A percentile compares a stretch with the other conserved stretches of the same genome.
Evolutionary conservation across 306 rosid species (phyloP).

Genomic region (Medicago arabica): DNA sequence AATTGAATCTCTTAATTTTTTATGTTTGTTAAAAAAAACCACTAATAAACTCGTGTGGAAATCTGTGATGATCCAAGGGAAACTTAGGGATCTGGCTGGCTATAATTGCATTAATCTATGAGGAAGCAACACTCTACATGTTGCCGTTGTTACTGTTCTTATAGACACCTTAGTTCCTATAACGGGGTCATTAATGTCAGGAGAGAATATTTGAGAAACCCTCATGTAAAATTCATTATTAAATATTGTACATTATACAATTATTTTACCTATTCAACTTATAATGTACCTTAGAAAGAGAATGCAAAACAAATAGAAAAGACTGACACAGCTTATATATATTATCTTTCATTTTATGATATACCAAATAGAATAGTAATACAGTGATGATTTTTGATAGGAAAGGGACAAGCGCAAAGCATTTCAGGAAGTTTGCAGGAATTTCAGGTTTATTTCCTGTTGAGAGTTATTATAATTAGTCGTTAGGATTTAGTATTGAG

Average conservation of each 20-base stretch:
- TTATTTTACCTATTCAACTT: constrained; percentile 24
- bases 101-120: neutral
- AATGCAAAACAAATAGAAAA: constrained; percentile 28
- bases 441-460: constrained; percentile 41
- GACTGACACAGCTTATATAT: constrained; percentile 7
- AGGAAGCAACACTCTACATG: neutral
- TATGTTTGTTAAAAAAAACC: neutral
- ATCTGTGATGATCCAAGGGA: constrained; percentile 15
- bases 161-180: constrained; percentile 14
- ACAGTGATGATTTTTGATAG: constrained; percentile 50
- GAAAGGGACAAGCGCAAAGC: constrained; percentile 95
- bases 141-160: neutral
- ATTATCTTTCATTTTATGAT: constrained; percentile 25
- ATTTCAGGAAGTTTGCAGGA: constrained; percentile 72
- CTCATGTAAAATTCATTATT: constrained; percentile 16
- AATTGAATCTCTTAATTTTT: neutral
- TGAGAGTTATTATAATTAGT: neutral
- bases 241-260: neutral
- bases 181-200: neutral
- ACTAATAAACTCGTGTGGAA: neutral
- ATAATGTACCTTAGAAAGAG: constrained; percentile 3
- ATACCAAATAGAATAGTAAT: constrained; percentile 6
- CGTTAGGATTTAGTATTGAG: neutral
- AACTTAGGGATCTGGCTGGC: neutral
- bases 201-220: neutral